Conservation (phyloP, 352 stramenopile species). For the Globisporangium abappressorium region DNA sequence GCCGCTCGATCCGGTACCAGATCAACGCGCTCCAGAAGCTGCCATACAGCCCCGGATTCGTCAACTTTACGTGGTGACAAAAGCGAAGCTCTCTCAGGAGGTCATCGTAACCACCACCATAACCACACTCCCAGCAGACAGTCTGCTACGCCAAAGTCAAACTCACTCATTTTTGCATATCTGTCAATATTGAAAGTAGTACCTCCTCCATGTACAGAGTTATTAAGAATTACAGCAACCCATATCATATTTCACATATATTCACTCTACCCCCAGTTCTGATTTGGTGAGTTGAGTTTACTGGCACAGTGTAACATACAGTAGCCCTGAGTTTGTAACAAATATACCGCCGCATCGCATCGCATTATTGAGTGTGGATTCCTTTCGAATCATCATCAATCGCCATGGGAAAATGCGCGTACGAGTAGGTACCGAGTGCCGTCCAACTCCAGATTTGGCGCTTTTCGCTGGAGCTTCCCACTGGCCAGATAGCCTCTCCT, state of each 20-base stretch:
- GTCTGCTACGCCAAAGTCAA: neutral
- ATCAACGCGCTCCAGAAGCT: conserved; percentile 11
- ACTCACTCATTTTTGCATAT: neutral
- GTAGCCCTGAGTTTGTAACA: no score
- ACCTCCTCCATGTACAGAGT: neutral
- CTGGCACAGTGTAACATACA: no score
- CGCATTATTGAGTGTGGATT: no score
- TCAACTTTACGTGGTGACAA: conserved; percentile 9
- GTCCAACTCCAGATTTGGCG: neutral
- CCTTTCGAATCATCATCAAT: no score
- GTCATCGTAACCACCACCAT: neutral
- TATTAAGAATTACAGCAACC: neutral
- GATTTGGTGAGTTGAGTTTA: neutral
- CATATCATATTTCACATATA: neutral
- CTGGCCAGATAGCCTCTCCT: neutral
- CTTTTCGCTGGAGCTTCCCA: neutral
- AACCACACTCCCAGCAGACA: neutral
- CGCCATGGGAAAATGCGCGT: neutral
- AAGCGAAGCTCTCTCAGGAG: neutral
- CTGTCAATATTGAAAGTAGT: neutral
- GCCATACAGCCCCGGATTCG: neutral
- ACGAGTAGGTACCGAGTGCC: neutral
- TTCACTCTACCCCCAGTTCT: neutral
- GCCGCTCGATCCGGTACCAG: conserved; percentile 13
- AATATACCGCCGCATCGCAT: no score